phyloP scores from a whole-genome alignment of 306 rosid genomes.

The Corylus heterophylla region DNA sequence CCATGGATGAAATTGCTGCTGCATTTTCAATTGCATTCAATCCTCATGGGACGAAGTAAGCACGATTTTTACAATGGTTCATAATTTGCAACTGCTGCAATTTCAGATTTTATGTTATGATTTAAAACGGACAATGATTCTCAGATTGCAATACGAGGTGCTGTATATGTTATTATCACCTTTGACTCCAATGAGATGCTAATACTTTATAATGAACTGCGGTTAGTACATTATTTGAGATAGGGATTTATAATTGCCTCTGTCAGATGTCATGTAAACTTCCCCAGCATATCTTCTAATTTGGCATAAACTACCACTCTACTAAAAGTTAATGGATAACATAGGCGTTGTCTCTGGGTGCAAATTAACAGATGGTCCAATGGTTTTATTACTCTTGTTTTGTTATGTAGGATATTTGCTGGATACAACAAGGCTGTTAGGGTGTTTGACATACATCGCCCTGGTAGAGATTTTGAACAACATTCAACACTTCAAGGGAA shows the following conservation, averaged over 20 bases:
- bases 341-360: background rate
- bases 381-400: constrained; percentile 15
- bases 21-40: constrained; percentile 92
- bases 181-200: constrained; percentile 1
- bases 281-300: constrained; percentile 17
- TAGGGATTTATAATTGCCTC: constrained; percentile 13
- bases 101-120: background rate
- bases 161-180: background rate
- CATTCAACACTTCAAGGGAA: constrained; percentile 74
- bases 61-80: background rate
- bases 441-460: constrained; percentile 93
- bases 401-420: constrained; percentile 73
- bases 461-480: constrained; percentile 83
- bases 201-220: constrained; percentile 14
- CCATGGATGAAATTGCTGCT: constrained; percentile 90
- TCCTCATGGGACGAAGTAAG: constrained; percentile 89
- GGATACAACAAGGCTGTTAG: constrained; percentile 93
- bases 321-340: constrained; percentile 4
- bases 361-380: constrained; percentile 13
- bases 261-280: constrained; percentile 14
- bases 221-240: constrained; percentile 7
- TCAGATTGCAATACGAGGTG: background rate
- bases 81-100: background rate
- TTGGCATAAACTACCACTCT: constrained; percentile 5
- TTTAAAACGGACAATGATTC: background rate